Percentiles rank a stretch among this genome's conserved stretches.
Conservation (phyloP, 2,329 filamentous ascomycete species). For the Hysterium pulicare region DNA sequence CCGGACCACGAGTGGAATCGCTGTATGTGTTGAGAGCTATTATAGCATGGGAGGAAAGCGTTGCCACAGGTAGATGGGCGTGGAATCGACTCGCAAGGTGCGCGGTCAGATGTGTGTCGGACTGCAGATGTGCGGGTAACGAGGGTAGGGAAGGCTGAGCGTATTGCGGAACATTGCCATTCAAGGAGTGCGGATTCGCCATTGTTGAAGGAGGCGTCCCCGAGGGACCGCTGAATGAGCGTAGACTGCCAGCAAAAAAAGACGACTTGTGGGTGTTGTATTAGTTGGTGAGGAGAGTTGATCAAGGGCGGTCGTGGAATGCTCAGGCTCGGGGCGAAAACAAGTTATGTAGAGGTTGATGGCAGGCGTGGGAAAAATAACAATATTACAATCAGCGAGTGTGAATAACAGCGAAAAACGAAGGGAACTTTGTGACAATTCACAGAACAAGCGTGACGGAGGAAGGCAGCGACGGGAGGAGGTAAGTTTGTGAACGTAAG, state of each 20-base stretch:
- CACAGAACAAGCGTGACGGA: background rate
- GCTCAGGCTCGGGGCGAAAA: background rate
- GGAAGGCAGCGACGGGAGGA: too few relatives aligned
- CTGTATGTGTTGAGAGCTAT: constrained; percentile 95
- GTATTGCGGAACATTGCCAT: constrained; percentile 53
- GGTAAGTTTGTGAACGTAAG: background rate
- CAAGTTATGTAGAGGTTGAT: background rate
- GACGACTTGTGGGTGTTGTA: too few relatives aligned
- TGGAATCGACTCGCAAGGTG: constrained; percentile 89
- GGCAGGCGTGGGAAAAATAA: constrained; percentile 3
- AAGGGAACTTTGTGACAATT: background rate
- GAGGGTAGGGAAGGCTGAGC: constrained; percentile 84
- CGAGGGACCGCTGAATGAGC: constrained; percentile 31
- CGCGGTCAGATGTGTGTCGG: constrained; percentile 73
- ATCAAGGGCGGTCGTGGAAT: background rate
- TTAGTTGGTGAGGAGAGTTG: background rate
- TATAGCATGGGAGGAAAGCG: constrained; percentile 85
- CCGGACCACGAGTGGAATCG: constrained; percentile 78
- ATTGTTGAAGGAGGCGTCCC: constrained; percentile 49
- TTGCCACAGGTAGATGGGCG: constrained; percentile 80
- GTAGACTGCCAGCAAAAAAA: constrained; percentile 18
- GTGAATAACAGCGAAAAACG: constrained; percentile 17
- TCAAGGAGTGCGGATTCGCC: constrained; percentile 50
- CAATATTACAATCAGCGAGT: constrained; percentile 30
- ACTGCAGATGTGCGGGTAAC: constrained; percentile 77